These are phyloP conservation scores for Hypoxylon lienhwacheense DNA, from an alignment of 495 filamentous ascomycete species.

Conservation along the genomic window DNA sequence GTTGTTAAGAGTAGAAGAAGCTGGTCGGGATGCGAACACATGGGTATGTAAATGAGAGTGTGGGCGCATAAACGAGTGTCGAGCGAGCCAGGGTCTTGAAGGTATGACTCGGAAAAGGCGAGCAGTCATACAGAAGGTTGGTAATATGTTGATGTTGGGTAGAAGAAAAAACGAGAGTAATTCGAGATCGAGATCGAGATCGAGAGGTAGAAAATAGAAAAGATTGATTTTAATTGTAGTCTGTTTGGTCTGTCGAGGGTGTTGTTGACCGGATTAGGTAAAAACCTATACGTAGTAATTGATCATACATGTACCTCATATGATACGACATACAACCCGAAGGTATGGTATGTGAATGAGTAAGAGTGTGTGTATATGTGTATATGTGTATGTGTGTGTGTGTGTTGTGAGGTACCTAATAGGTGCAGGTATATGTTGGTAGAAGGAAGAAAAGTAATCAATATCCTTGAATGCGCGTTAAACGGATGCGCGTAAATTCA, in stretches of 20 bases:
- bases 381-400: too few species aligned
- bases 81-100: slow-evolving; percentile 25
- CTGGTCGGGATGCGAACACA: slow-evolving; percentile 17
- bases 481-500: slow-evolving; percentile 15
- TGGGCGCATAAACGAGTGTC: slow-evolving; percentile 16
- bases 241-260: too few species aligned
- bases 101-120: slow-evolving; percentile 26
- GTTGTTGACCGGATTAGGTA: too few species aligned
- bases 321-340: too few species aligned
- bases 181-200: background rate
- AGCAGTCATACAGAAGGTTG: slow-evolving; percentile 35
- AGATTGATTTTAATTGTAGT: too few species aligned
- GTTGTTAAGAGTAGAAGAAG: slow-evolving; percentile 35
- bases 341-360: too few species aligned
- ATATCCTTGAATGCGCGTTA: background rate
- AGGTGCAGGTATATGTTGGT: background rate
- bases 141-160: background rate
- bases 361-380: too few species aligned
- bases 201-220: background rate
- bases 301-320: too few species aligned
- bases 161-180: background rate
- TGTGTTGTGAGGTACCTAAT: too few species aligned
- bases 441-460: background rate
- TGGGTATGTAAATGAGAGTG: slow-evolving; percentile 13
- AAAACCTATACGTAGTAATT: too few species aligned